Evolutionary conservation across 208 protist genomes (phyloP).

Genomic region (Trypanosomatidae sp.): DNA sequence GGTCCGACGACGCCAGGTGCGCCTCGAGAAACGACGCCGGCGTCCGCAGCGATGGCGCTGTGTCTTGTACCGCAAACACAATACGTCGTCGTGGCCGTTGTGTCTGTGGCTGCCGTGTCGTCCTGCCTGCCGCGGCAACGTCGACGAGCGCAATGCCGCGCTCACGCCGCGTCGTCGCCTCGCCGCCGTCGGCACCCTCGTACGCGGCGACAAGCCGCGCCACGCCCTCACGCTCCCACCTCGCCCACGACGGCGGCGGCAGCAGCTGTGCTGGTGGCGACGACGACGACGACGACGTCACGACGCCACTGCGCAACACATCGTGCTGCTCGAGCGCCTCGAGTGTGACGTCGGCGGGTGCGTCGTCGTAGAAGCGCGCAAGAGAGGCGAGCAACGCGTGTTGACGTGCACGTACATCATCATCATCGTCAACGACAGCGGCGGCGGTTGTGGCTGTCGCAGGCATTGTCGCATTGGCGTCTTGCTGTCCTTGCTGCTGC

Average conservation of each 20-base stretch:
- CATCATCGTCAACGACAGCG: not conserved
- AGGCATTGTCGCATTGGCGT: too few relatives aligned
- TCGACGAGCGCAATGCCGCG: too few relatives aligned
- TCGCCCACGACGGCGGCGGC: slow-evolving; percentile 13
- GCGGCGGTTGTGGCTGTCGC: not conserved
- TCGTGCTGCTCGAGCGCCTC: too few relatives aligned
- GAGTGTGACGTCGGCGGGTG: too few relatives aligned
- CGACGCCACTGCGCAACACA: too few relatives aligned
- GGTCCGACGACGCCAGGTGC: slow-evolving; percentile 38
- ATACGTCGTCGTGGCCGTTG: slow-evolving; percentile 8
- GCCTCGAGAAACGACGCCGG: slow-evolving; percentile 42
- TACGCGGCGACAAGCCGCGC: slow-evolving; percentile 7
- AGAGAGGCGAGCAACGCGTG: slow-evolving; percentile 7
- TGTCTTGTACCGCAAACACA: slow-evolving; percentile 40
- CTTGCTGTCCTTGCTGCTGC: not conserved
- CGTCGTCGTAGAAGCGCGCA: slow-evolving; percentile 12
- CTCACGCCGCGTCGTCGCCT: too few relatives aligned
- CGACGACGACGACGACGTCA: too few relatives aligned
- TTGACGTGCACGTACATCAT: slow-evolving; percentile 5
- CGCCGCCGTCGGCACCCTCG: not conserved
- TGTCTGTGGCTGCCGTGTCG: not conserved
- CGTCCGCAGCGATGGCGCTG: slow-evolving; percentile 26
- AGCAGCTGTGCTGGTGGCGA: too few relatives aligned
- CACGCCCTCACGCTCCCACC: slow-evolving; percentile 12
- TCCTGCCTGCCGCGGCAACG: not conserved